Conservation (phyloP, 495 filamentous ascomycete genomes). For the Hypoxylon rickii region DNA sequence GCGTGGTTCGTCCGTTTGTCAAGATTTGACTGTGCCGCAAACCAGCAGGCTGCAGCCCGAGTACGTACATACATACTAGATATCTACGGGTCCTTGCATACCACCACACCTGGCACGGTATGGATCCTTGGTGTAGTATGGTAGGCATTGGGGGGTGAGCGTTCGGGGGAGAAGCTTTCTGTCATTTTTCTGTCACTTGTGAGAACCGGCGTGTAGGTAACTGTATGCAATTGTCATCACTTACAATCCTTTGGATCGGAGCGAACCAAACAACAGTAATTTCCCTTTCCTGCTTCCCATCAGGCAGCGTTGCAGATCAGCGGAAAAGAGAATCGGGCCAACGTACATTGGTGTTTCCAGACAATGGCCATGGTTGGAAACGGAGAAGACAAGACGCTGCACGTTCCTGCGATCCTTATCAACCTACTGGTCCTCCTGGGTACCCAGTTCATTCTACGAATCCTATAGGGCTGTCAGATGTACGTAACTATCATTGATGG, state of each 20-base stretch:
- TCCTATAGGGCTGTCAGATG: slow-evolving; percentile 30
- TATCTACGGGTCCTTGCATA: too few species aligned
- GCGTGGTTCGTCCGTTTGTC: slow-evolving; percentile 3
- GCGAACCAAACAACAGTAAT: slow-evolving; percentile 14
- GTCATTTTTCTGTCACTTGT: slow-evolving; percentile 15
- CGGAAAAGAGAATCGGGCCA: slow-evolving; percentile 15
- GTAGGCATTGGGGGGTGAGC: too few species aligned
- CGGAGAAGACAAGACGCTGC: not conserved
- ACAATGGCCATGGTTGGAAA: not conserved
- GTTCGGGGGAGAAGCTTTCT: not conserved
- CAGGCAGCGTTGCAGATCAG: slow-evolving; percentile 18
- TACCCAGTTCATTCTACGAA: not conserved
- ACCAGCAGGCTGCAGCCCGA: not conserved
- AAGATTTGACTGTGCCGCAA: slow-evolving; percentile 28
- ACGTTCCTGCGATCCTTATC: slow-evolving; percentile 4
- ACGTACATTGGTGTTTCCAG: slow-evolving; percentile 4
- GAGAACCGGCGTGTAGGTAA: not conserved
- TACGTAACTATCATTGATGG: too few species aligned
- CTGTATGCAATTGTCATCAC: slow-evolving; percentile 8
- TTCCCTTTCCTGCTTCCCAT: slow-evolving; percentile 6
- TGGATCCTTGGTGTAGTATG: too few species aligned
- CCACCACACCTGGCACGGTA: too few species aligned
- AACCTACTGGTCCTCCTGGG: slow-evolving; percentile 8
- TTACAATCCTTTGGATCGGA: slow-evolving; percentile 19
- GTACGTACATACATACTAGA: not conserved